Base-by-base conservation (phyloP, 805 yeast genomes). In the Lipomyces spencermartinsiae region DNA sequence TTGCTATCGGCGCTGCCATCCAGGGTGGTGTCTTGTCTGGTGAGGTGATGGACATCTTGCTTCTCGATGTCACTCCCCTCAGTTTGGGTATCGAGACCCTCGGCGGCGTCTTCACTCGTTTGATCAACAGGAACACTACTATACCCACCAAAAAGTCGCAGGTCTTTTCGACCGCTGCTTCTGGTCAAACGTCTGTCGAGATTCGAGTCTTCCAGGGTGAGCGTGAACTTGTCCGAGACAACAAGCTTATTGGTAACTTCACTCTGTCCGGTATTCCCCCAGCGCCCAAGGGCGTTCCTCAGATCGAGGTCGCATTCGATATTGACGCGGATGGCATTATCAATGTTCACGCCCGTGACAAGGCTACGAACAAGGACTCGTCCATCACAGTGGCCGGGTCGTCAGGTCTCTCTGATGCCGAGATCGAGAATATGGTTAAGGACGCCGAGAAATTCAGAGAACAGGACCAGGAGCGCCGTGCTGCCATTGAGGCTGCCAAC, bases 121-220 rank as follows among this genome's bases (percentile, higher is more conserved):
- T 91, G 81, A 91, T 91, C 80, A 88, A 91, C 83, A 89, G 96
- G 84, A 91, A 93, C 89, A 93, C 98, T 75, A 93, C 98, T 72
- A 92, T 93, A 74, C 98, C 98, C 82, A 92, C 97, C 76, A 92
- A 92, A 88, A 93, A 93, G 85, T 91, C 97, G 60, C 97, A 93
- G 85, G 88, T 93, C 77, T 93, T 93, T 90, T 92, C 97, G 64
- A 92, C 97, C 76, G 97, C 97, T 73, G 93, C 97, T 73, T 90
- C 94, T 76, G 97, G 97, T 80, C 97, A 92, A 86, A 92, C 97
- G 73, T 90, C 97, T 76, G 97, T 92, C 76, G 97, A 92, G 85
- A 93, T 93, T 84, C 90, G 97, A 85, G 98, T 93, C 70, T 93
- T 92, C 97, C 97, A 93, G 86, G 98, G 98, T 86, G 98, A 93